Base-by-base conservation (phyloP, 345 rosid species). In the Mallotus nudiflorus region DNA sequence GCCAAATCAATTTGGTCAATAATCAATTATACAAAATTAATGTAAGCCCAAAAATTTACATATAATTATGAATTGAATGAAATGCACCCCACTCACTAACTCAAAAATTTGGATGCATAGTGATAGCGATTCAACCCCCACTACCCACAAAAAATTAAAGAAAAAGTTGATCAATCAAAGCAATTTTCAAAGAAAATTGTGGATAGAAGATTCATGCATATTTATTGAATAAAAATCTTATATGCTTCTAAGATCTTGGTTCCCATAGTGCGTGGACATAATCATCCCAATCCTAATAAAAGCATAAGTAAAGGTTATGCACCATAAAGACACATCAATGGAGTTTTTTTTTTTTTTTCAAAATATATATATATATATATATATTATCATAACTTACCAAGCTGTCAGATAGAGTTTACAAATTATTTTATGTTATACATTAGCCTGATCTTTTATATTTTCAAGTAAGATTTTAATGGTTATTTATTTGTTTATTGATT, bases 231-330 rank as follows among this genome's bases (percentile, higher is more conserved):
- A 35, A 46, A 59, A 58, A 29, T 59, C 15, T 48, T 16, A 68
- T 20, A 35, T 24, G 46, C 45, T 6, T 33, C 0, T 6, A 29
- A 33, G 56, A 50, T 13, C 18, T 69, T 69, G 61, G 81, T 54
- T 35, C n/a, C 39, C 70, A 67, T 76, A 9, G 72, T 70, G 80
- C 58, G 75, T 69, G 69, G 79, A 75, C 79, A 79, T 71, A 66
- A 76, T 78, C 62, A 70, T 82, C 73, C 76, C 72, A 51, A 49
- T 50, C 31, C 49, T 10, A 50, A 44, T 54, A 31, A 31, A 58
- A 31, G 6, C 5, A 27, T 11, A 2, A 50, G 50, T 56, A 25
- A 50, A 64, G 22, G 67, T 64, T 73, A 27, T 65, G 69, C 71
- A 25, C 69, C 69, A 46, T 44, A 51, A 67, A 70, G 61, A 62